Percentiles rank a stretch among this genome's conserved stretches.
phyloP scores from a whole-genome alignment of 768 basidiomycete species.

The Russula brevipes region DNA sequence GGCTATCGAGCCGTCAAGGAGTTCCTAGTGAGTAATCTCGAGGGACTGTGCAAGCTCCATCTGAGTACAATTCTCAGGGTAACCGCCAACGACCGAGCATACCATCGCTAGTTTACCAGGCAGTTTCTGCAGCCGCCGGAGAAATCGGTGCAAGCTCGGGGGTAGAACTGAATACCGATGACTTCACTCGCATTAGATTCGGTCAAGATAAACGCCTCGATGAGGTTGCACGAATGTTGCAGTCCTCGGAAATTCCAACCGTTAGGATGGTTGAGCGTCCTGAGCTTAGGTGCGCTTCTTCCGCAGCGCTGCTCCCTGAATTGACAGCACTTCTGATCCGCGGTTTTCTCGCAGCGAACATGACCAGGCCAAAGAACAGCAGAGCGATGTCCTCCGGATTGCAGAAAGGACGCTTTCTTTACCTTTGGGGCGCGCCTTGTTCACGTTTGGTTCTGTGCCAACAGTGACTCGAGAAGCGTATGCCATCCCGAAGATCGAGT shows the following conservation, averaged over 20 bases:
- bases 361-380: slow-evolving; percentile 82
- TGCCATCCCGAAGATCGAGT: slow-evolving; percentile 74
- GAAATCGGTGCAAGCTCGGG: slow-evolving; percentile 60
- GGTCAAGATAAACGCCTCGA: slow-evolving; percentile 85
- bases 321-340: not conserved
- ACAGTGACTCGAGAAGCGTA: slow-evolving; percentile 75
- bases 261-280: slow-evolving; percentile 62
- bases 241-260: slow-evolving; percentile 65
- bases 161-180: slow-evolving; percentile 65
- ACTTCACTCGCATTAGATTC: slow-evolving; percentile 81
- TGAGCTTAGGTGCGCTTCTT: slow-evolving; percentile 55
- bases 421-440: slow-evolving; percentile 86
- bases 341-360: slow-evolving; percentile 55
- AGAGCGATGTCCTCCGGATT: slow-evolving; percentile 71
- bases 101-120: slow-evolving; percentile 16
- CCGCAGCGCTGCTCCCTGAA: not conserved
- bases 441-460: slow-evolving; percentile 79
- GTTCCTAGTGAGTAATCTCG: slow-evolving; percentile 43
- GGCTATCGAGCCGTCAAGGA: slow-evolving; percentile 57
- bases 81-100: slow-evolving; percentile 13
- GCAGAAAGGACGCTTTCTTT: slow-evolving; percentile 87
- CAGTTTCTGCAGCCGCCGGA: slow-evolving; percentile 40
- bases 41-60: not conserved
- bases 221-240: slow-evolving; percentile 88
- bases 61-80: slow-evolving; percentile 4